Conservation (phyloP, 2,329 filamentous ascomycete species). For the Colletotrichum horii region DNA sequence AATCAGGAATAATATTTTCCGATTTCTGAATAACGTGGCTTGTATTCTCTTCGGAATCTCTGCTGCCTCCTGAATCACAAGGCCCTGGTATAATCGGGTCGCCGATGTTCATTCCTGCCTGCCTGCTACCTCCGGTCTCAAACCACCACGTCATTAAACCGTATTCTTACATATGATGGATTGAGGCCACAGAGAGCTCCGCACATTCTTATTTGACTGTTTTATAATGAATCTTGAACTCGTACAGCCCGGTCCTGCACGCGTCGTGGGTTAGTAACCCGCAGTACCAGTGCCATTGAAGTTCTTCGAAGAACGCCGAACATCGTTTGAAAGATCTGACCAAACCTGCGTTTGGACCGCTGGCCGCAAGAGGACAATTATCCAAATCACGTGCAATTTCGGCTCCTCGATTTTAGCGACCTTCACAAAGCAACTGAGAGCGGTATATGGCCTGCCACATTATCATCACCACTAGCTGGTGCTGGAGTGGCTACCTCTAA, state of each 20-base stretch:
- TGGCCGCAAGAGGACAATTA: too few species aligned
- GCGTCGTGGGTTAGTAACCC: neutral
- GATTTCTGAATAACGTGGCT: neutral
- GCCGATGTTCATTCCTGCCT: neutral
- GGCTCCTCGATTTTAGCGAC: too few species aligned
- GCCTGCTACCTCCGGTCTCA: neutral
- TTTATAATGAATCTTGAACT: fast-evolving
- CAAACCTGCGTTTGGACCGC: too few species aligned
- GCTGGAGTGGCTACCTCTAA: too few species aligned
- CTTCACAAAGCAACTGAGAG: too few species aligned
- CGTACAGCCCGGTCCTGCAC: neutral
- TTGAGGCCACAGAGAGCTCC: fast-evolving
- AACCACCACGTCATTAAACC: neutral
- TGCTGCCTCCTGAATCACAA: neutral
- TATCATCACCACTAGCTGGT: too few species aligned
- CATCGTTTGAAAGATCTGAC: neutral
- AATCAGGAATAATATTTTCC: neutral
- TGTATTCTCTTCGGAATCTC: neutral
- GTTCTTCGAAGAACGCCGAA: neutral
- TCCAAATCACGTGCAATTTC: too few species aligned
- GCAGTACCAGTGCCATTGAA: neutral
- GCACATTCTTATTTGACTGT: neutral
- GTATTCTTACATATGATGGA: neutral
- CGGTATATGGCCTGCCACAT: too few species aligned
- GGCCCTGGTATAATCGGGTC: fast-evolving